phyloP scores from a whole-genome alignment of 352 stramenopile genomes.

The Peronospora tabacina region DNA sequence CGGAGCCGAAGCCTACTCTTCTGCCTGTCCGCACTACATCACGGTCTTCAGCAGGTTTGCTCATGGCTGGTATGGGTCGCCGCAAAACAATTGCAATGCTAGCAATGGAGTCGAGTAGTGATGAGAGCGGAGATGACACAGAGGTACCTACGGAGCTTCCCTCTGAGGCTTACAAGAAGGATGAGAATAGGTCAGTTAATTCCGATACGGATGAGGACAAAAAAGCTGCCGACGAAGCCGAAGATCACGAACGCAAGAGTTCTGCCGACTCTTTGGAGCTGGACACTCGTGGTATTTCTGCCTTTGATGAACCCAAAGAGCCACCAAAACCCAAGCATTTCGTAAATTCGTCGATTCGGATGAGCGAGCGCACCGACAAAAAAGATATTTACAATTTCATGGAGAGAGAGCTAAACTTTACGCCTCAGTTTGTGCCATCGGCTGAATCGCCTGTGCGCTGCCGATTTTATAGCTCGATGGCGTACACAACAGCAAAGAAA shows the following conservation, averaged over 20 bases:
- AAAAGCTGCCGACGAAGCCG: conserved; percentile 20
- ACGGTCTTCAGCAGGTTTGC: conserved; percentile 34
- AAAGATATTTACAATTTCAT: conserved; percentile 86
- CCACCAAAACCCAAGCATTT: conserved; percentile 30
- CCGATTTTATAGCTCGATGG: conserved; percentile 85
- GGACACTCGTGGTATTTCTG: conserved; percentile 67
- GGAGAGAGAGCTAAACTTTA: conserved; percentile 80
- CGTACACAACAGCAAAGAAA: conserved; percentile 81
- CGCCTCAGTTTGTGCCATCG: conserved; percentile 77
- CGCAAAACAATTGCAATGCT: conserved; percentile 66
- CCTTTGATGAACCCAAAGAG: conserved; percentile 53
- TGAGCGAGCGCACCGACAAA: conserved; percentile 49
- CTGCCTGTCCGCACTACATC: conserved; percentile 36
- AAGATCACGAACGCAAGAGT: conserved; percentile 47
- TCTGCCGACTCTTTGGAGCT: conserved; percentile 74
- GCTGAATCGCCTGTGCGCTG: conserved; percentile 82
- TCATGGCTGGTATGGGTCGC: conserved; percentile 52
- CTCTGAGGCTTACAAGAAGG: conserved; percentile 28
- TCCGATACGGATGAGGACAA: conserved; percentile 23
- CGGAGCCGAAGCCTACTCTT: conserved; percentile 44
- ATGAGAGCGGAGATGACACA: conserved; percentile 46
- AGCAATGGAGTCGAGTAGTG: conserved; percentile 71
- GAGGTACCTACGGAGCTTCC: conserved; percentile 52
- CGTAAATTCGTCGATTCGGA: conserved; percentile 29
- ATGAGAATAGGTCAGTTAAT: conserved; percentile 24